Evolutionary conservation across 2,329 filamentous ascomycete genomes (phyloP).

Genomic region (Fusarium albidum): DNA sequence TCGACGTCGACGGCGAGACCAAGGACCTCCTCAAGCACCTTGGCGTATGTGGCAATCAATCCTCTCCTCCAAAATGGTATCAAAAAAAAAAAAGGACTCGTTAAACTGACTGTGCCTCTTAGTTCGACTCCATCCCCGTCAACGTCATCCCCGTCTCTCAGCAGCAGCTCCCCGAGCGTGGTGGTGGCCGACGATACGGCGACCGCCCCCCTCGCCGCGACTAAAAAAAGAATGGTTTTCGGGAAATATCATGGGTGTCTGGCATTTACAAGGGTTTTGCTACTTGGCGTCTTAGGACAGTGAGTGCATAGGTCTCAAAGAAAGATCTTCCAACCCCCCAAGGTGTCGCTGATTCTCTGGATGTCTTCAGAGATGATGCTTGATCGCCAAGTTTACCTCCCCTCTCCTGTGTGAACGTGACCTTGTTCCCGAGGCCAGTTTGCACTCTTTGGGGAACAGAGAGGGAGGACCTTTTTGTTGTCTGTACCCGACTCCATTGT

Average conservation of each 20-base stretch:
- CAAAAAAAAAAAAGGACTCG: too few relatives aligned
- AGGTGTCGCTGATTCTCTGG: constrained; percentile 91
- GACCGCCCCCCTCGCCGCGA: constrained; percentile 61
- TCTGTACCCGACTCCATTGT: not conserved
- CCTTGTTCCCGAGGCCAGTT: constrained; percentile 32
- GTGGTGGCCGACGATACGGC: constrained; percentile 75
- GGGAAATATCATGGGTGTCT: constrained; percentile 50
- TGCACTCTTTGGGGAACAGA: constrained; percentile 11
- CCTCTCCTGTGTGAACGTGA: constrained; percentile 42
- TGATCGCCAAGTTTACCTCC: constrained; percentile 78
- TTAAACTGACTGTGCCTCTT: constrained; percentile 44
- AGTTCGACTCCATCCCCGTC: constrained; percentile 98
- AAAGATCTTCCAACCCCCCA: constrained; percentile 67
- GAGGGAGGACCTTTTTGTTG: constrained; percentile 3
- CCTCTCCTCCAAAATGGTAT: too few relatives aligned
- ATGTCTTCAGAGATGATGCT: constrained; percentile 75
- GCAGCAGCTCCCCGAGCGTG: constrained; percentile 84
- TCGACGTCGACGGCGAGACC: constrained; percentile 96
- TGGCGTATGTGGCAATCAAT: constrained; percentile 82
- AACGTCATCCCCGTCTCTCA: constrained; percentile 92
- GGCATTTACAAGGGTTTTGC: constrained; percentile 55
- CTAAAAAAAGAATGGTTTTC: constrained; percentile 47
- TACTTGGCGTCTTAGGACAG: constrained; percentile 66
- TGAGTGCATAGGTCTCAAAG: constrained; percentile 67
- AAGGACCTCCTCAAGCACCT: constrained; percentile 99